Evolutionary conservation across 177 flowering plant species (phyloP).

Genomic region (Vitis hybrid): DNA sequence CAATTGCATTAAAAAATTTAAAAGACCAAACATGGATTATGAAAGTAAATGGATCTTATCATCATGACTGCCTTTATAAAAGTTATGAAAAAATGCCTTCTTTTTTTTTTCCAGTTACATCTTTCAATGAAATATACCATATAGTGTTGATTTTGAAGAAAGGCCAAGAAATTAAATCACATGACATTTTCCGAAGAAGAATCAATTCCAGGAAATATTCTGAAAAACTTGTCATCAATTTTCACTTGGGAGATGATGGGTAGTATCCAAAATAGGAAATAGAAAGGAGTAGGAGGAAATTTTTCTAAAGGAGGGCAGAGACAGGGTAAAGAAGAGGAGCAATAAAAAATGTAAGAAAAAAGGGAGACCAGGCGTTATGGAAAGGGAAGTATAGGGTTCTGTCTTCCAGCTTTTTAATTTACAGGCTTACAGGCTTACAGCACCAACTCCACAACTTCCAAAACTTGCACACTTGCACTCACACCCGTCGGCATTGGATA

Average conservation of each 20-base stretch:
- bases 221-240: background rate
- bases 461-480: background rate
- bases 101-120: too few relatives aligned
- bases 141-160: too few relatives aligned
- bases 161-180: too few relatives aligned
- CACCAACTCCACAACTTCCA: constrained; percentile 4
- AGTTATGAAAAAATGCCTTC: too few relatives aligned
- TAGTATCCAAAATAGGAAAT: background rate
- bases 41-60: too few relatives aligned
- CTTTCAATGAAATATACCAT: too few relatives aligned
- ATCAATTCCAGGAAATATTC: too few relatives aligned
- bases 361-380: constrained; percentile 39
- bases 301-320: background rate
- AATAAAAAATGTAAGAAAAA: constrained; percentile 16
- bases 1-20: too few relatives aligned
- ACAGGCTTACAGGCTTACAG: background rate
- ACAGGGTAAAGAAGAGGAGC: background rate
- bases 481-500: background rate
- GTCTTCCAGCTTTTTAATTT: constrained; percentile 5
- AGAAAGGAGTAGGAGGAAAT: background rate
- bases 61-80: too few relatives aligned
- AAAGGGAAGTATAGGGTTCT: constrained; percentile 40
- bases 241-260: background rate
- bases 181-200: too few relatives aligned
- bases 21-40: too few relatives aligned